Conservation (phyloP, 495 filamentous ascomycete genomes). For the Parathielavia appendiculata region DNA sequence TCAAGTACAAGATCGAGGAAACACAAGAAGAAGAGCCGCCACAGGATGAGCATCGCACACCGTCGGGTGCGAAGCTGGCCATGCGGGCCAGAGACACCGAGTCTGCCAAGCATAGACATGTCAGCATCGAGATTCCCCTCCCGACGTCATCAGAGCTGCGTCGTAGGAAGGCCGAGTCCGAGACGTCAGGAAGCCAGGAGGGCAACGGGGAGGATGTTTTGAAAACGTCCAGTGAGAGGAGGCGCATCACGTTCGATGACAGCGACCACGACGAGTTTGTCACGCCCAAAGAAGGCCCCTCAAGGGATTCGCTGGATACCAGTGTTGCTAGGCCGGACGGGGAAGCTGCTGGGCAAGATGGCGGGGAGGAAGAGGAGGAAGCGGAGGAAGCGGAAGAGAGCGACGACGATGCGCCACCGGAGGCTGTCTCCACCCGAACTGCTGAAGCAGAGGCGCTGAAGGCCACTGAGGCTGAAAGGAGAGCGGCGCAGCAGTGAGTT, state of each 20-base stretch:
- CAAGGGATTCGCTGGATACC: slow-evolving; percentile 24
- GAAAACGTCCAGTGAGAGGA: slow-evolving; percentile 29
- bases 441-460: slow-evolving; percentile 34
- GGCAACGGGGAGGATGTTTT: slow-evolving; percentile 19
- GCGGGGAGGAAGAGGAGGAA: slow-evolving; percentile 35
- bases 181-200: slow-evolving; percentile 16
- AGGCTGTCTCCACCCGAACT: slow-evolving; percentile 40
- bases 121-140: slow-evolving; percentile 32
- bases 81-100: slow-evolving; percentile 22
- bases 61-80: slow-evolving; percentile 21
- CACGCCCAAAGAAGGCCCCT: slow-evolving; percentile 32
- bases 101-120: slow-evolving; percentile 24
- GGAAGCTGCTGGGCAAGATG: slow-evolving; percentile 25
- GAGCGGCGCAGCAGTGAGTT: slow-evolving; percentile 41
- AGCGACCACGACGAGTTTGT: slow-evolving; percentile 33
- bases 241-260: slow-evolving; percentile 31
- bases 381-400: slow-evolving; percentile 34
- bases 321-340: slow-evolving; percentile 18
- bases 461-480: slow-evolving; percentile 34
- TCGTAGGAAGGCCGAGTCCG: slow-evolving; percentile 4
- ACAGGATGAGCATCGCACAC: slow-evolving; percentile 5
- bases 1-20: slow-evolving; percentile 16
- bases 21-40: slow-evolving; percentile 6
- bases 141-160: slow-evolving; percentile 20
- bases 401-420: slow-evolving; percentile 44